Evolutionary conservation across 768 basidiomycete genomes (phyloP), one percentile per base, ranked within the genome.

Genomic region (Amanita polypyramis): DNA sequence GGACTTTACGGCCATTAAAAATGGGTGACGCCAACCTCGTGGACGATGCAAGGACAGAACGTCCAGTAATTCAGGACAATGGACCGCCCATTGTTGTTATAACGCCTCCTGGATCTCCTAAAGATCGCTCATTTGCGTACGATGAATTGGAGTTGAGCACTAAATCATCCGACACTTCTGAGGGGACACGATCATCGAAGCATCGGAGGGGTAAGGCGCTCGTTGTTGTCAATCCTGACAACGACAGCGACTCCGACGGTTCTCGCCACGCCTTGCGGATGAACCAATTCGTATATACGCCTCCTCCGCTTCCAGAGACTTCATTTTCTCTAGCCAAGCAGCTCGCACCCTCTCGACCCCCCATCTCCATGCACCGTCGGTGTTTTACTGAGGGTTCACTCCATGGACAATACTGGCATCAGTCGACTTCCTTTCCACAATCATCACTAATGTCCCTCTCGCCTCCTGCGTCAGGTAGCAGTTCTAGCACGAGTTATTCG

Each of bases 51-150:
- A 30, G 29, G 23, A 21, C 43, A 15, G 27, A 25, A 19, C 30
- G 29, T 27, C 45, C 47, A 36, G 19, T 39, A 14, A 3, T 17
- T 19, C 14, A 3, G 21, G 32, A 32, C 37, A 11, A 48, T 15
- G 61, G 61, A 14, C 68, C 68, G 15, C 65, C 60, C 12, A 55
- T 70, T 43, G 66, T 70, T 4, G 54, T 55, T 20, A 65, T 64
- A 25, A 62, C 61, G 11, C 64, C 65, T 5, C 62, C 58, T 19
- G 47, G 53, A 32, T 60, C 63, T 12, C 63, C 62, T 2, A 57
- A 34, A 21, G 23, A 52, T 14, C 17, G 17, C 29, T 29, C 48
- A 15, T 47, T 21, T 33, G 25, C 35, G 8, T 48, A 47, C 21
- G 51, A 52, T 29, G 48, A 48, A 10, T 25, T 45, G n/a, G 47